phyloP scores from a whole-genome alignment of 2,329 filamentous ascomycete species.

The Blastomyces gilchristii region DNA sequence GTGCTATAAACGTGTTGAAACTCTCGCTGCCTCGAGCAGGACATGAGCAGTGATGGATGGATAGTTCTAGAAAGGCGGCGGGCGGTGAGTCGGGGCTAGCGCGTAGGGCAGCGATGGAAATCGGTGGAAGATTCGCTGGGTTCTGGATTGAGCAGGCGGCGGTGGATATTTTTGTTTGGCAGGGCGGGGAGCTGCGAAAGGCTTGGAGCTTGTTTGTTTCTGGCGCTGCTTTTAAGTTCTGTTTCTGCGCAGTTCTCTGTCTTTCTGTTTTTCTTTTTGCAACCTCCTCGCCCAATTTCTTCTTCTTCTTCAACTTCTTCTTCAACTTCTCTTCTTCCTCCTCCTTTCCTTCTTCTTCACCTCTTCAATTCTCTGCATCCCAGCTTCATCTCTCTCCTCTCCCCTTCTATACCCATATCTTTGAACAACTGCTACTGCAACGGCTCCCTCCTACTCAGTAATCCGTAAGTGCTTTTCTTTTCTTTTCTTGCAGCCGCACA shows the following conservation, averaged over 20 bases:
- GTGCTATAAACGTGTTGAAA: too few species aligned
- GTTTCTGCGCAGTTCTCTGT: constrained; percentile 13
- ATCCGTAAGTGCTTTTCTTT: constrained; percentile 12
- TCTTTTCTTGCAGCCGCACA: background rate
- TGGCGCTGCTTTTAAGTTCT: constrained; percentile 9
- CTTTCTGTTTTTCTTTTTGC: constrained; percentile 17
- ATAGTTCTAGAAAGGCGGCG: constrained; percentile 1
- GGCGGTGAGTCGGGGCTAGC: constrained; percentile 1
- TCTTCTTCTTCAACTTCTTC: constrained; percentile 6
- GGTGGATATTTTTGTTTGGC: background rate
- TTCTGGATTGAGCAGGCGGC: background rate
- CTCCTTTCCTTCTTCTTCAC: constrained; percentile 7
- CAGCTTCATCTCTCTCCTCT: background rate
- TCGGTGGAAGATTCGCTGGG: constrained; percentile 19
- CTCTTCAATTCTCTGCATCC: constrained; percentile 4
- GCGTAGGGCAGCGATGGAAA: constrained; percentile 14
- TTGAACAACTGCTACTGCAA: constrained; percentile 8
- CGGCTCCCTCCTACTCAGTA: background rate
- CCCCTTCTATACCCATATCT: constrained; percentile 12
- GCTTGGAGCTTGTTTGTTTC: too few species aligned
- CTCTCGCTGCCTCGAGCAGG: too few species aligned
- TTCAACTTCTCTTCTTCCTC: constrained; percentile 8
- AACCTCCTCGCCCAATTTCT: constrained; percentile 6
- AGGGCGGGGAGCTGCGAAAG: too few species aligned
- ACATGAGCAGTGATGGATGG: background rate